phyloP scores from a whole-genome alignment of 176 grass and related monocot genomes.

The Lolium perenne region DNA sequence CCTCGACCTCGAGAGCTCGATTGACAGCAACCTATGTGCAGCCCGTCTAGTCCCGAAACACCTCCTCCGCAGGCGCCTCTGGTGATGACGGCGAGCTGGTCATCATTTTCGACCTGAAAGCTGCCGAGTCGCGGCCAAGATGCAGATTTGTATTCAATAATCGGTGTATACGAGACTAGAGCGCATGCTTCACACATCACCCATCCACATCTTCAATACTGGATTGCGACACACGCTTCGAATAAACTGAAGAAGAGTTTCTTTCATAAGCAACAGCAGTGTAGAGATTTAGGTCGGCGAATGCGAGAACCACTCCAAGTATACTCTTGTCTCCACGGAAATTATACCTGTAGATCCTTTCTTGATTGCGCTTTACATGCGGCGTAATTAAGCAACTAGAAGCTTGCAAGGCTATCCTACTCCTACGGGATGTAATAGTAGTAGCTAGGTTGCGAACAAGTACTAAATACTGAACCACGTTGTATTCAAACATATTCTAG shows the following conservation, averaged over 20 bases:
- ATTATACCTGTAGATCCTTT: neutral
- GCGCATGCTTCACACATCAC: neutral
- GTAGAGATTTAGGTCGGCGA: neutral
- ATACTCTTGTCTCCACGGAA: neutral
- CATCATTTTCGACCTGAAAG: conserved; percentile 36
- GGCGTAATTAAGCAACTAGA: neutral
- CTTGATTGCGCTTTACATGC: neutral
- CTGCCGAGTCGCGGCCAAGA: conserved; percentile 14
- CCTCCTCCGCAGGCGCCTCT: neutral
- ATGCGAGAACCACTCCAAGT: neutral
- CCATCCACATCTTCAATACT: neutral
- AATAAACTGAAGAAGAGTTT: neutral
- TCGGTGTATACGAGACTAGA: conserved; percentile 20
- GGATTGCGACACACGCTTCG: conserved; percentile 2
- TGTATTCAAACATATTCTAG: no score
- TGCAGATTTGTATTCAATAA: conserved; percentile 30
- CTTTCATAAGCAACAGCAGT: neutral
- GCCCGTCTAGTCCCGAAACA: neutral
- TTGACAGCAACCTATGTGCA: conserved; percentile 13
- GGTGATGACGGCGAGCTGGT: conserved; percentile 4
- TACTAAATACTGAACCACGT: no score
- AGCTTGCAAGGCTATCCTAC: no score
- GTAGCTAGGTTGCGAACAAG: no score
- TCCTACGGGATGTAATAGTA: no score
- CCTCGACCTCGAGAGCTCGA: neutral